Evolutionary conservation across 495 filamentous ascomycete genomes (phyloP).

Genomic region (Aspergillus nanangensis): DNA sequence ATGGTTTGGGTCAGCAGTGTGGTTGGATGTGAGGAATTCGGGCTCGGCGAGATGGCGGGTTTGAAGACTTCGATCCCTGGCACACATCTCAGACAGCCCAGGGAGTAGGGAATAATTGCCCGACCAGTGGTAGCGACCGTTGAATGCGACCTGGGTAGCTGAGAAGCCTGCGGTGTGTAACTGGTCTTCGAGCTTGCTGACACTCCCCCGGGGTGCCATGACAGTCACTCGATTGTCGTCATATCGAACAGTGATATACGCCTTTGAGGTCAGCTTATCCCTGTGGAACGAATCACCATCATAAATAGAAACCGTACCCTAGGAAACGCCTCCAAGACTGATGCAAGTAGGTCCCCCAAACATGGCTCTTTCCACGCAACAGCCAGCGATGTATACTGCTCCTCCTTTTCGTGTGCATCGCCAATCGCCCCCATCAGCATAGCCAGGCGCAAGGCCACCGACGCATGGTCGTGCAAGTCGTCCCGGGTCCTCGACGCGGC

Average conservation of each 20-base stretch:
- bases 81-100: constrained; percentile 9
- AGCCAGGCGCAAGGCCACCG: constrained; percentile 35
- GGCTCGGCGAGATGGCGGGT: too few species aligned
- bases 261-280: not conserved
- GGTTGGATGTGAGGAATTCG: too few species aligned
- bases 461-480: constrained; percentile 30
- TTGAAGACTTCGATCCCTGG: constrained; percentile 16
- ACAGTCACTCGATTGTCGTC: constrained; percentile 18
- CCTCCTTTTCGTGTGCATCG: constrained; percentile 34
- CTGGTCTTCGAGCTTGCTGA: constrained; percentile 10
- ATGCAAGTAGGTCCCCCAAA: not conserved
- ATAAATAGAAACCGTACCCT: constrained; percentile 16
- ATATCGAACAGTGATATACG: constrained; percentile 17
- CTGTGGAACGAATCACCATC: constrained; percentile 18
- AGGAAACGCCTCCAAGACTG: constrained; percentile 4
- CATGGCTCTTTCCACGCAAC: constrained; percentile 11
- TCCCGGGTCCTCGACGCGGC: constrained; percentile 14
- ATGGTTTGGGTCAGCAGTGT: not conserved
- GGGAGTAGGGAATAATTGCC: constrained; percentile 6
- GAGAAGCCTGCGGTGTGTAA: constrained; percentile 34
- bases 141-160: constrained; percentile 13
- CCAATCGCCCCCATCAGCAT: constrained; percentile 34
- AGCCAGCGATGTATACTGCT: constrained; percentile 15
- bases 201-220: constrained; percentile 10
- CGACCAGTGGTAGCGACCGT: constrained; percentile 18